Evolutionary conservation across 805 yeast species (phyloP).

Genomic region (Zygosaccharomyces pseudorouxii): DNA sequence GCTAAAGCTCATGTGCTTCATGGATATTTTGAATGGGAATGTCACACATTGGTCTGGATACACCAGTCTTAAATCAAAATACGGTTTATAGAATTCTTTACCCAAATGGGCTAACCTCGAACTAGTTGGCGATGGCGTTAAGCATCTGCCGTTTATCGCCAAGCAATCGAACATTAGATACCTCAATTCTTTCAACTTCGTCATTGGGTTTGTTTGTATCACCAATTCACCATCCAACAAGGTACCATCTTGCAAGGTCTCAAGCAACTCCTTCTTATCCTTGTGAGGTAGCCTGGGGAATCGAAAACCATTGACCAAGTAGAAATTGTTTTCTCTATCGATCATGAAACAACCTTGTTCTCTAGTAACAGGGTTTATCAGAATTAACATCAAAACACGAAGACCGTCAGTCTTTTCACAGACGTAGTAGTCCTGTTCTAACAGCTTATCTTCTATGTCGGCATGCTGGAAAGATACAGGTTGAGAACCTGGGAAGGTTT

Average conservation of each 20-base stretch:
- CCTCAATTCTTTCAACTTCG: constrained; percentile 59
- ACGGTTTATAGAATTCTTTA: constrained; percentile 77
- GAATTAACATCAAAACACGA: constrained; percentile 68
- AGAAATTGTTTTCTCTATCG: constrained; percentile 85
- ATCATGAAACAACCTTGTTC: constrained; percentile 88
- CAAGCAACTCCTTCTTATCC: constrained; percentile 30
- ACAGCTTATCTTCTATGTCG: constrained; percentile 60
- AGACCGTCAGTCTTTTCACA: constrained; percentile 96
- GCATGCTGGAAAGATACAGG: constrained; percentile 83
- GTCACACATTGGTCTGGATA: constrained; percentile 70
- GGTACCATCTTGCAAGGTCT: constrained; percentile 76
- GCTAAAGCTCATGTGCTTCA: constrained; percentile 84
- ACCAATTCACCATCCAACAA: constrained; percentile 94
- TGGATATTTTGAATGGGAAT: constrained; percentile 80
- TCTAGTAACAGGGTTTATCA: constrained; percentile 58
- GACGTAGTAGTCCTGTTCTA: constrained; percentile 76
- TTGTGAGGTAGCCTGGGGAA: constrained; percentile 55
- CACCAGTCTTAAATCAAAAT: constrained; percentile 57
- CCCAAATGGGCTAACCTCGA: constrained; percentile 85
- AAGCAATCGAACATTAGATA: constrained; percentile 89
- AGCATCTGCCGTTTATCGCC: constrained; percentile 69
- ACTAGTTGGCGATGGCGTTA: constrained; percentile 66
- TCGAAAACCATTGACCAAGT: constrained; percentile 74
- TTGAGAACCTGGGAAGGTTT: constrained; percentile 83
- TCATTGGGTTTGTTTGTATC: constrained; percentile 51